These are phyloP conservation scores for Takakia lepidozioides DNA, from an alignment of 225 moss, liverwort and hornwort genomes.

Conservation along the genomic window DNA sequence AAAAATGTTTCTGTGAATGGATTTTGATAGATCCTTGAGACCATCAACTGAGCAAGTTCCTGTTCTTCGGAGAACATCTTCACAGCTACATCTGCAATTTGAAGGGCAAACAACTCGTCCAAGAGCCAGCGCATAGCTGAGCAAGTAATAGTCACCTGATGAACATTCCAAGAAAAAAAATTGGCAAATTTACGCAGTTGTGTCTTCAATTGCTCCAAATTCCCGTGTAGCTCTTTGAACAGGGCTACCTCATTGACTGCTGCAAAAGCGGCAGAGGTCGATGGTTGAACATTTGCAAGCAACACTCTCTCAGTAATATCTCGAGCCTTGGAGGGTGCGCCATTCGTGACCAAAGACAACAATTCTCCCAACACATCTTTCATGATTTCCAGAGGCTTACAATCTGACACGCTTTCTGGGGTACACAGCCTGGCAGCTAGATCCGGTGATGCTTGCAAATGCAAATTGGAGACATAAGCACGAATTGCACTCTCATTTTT, in stretches of 20 bases:
- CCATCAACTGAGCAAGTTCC: constrained; percentile 88
- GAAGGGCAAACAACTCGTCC: constrained; percentile 89
- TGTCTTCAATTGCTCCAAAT: constrained; percentile 73
- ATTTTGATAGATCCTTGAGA: constrained; percentile 85
- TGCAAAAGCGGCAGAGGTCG: constrained; percentile 55
- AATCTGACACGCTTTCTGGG: constrained; percentile 29
- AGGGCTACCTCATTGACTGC: constrained; percentile 67
- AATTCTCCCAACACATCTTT: constrained; percentile 77
- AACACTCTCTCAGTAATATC: constrained; percentile 88
- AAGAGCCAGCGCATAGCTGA: constrained; percentile 84
- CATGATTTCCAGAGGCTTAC: constrained; percentile 86
- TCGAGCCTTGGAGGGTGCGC: constrained; percentile 83
- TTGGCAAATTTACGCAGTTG: constrained; percentile 81
- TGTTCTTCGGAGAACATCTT: constrained; percentile 87
- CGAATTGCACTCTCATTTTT: constrained; percentile 63
- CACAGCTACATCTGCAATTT: constrained; percentile 77
- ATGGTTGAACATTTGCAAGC: constrained; percentile 78
- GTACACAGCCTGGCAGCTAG: constrained; percentile 62
- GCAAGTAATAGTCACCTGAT: constrained; percentile 81
- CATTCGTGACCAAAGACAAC: constrained; percentile 73
- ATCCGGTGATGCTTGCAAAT: constrained; percentile 73
- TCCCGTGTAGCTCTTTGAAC: constrained; percentile 77
- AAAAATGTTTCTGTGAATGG: constrained; percentile 91
- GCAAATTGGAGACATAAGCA: constrained; percentile 53
- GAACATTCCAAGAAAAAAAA: constrained; percentile 90